Base-by-base conservation (phyloP, 495 filamentous ascomycete species). In the Aspergillus cristatus region DNA sequence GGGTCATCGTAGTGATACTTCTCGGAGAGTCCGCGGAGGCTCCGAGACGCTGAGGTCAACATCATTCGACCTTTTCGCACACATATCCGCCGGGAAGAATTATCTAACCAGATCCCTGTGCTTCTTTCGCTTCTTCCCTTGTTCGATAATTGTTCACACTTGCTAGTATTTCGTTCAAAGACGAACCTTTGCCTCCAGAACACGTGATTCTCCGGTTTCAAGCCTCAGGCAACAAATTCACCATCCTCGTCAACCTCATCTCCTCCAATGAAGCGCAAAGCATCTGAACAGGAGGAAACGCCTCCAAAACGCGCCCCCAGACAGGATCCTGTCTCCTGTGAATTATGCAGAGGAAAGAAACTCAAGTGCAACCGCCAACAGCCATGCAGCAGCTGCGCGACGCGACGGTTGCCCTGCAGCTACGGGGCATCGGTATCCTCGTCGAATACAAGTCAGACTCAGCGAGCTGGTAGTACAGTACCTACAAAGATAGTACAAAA, bases 291-390 rank as follows among this genome's bases (percentile, higher is more conserved):
- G 2, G 0, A 29, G 12, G 28, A 42, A 1, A 10, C 36, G 3
- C 6, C 47, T 10, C 28, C 34, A 6, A 60, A 51, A 37, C 54
- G 50, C n/a, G 32, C 35, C 13, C 44, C 51, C 3, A 50, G 68
- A 39, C 68, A 69, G 41, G 65, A 71, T 25, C 70, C 70, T 1
- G 70, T 71, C 2, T 71, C 68, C 0, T 75, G 71, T 37, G 60
- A 63, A 29, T 52, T 43, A 10, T 70, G 65, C 38, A 57, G 65
- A 18, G 49, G 42, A 34, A 70, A 68, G 40, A 70, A 70, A 46
- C 43, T 70, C 22, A 68, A 62, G 48, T 70, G 65, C 35, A 56
- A 68, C 44, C 58, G 64, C 6, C 43, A 47, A 10, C 49, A 51
- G 14, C 71, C 71, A 14, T 73, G 71, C 40, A 54, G 54, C 13